phyloP scores from a whole-genome alignment of 164 flowering plant genomes.

The Piper betle region DNA sequence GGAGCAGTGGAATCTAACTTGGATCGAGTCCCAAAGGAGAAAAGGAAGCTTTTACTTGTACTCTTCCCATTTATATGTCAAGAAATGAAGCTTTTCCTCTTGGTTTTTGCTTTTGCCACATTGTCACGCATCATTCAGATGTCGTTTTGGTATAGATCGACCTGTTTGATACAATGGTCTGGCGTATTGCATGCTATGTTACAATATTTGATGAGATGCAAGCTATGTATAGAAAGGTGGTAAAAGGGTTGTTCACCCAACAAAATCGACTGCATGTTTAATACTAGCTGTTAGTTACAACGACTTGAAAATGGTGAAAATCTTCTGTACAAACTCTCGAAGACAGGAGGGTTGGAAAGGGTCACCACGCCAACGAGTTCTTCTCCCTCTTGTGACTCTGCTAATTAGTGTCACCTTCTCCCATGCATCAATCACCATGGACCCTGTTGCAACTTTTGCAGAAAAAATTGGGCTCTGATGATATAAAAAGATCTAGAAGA shows the following conservation, averaged over 20 bases:
- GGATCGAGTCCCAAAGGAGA: conserved; percentile 1
- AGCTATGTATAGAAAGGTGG: background rate
- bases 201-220: background rate
- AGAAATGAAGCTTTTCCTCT: background rate
- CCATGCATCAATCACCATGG: conserved; percentile 12
- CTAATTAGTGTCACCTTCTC: conserved; percentile 14
- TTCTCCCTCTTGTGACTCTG: conserved; percentile 1
- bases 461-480: background rate
- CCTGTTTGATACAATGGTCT: too few relatives aligned
- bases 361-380: background rate
- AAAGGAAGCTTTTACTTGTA: conserved; percentile 1
- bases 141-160: background rate
- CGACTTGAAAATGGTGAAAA: too few relatives aligned
- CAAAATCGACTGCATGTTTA: background rate
- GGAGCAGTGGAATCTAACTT: conserved; percentile 1
- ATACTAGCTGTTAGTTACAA: background rate
- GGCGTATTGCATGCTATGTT: background rate
- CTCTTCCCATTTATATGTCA: background rate
- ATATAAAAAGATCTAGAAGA: too few relatives aligned
- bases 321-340: background rate
- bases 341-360: background rate
- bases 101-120: background rate
- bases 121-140: background rate
- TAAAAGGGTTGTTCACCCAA: background rate
- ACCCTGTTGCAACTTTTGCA: conserved; percentile 6